Evolutionary conservation across 2,329 filamentous ascomycete genomes (phyloP).

Genomic region (Hymenoscyphus linearis): DNA sequence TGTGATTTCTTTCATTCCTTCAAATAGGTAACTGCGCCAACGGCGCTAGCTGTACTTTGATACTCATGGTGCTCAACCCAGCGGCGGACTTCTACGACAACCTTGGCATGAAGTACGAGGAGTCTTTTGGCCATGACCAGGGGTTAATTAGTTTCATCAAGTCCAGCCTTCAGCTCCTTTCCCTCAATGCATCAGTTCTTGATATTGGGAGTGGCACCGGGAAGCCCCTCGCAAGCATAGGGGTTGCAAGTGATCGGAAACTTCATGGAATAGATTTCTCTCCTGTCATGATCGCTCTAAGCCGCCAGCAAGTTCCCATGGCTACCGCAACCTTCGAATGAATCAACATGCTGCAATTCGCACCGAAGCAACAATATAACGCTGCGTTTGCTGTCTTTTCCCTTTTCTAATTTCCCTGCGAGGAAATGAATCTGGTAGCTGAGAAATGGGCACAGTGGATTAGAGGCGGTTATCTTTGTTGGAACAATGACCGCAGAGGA

Average conservation of each 20-base stretch:
- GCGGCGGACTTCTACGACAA: not conserved
- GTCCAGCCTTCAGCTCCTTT: not conserved
- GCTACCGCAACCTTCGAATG: too few species aligned
- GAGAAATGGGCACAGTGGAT: too few species aligned
- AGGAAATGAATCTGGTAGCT: too few species aligned
- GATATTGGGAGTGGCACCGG: conserved; percentile 34
- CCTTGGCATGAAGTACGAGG: not conserved
- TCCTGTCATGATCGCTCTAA: conserved; percentile 26
- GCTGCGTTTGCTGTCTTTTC: too few species aligned
- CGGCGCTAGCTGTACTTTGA: too few species aligned
- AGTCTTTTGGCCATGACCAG: not conserved
- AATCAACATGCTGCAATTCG: too few species aligned
- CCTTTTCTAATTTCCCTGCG: too few species aligned
- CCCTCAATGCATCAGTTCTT: conserved; percentile 12
- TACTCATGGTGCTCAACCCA: not conserved
- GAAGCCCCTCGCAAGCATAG: conserved; percentile 27
- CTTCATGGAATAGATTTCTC: conserved; percentile 30
- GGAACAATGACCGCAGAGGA: too few species aligned
- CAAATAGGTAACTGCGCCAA: too few species aligned
- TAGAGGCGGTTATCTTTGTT: too few species aligned
- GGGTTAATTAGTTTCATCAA: not conserved
- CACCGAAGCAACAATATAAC: too few species aligned
- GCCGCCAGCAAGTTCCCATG: conserved; percentile 12
- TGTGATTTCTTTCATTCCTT: too few species aligned
- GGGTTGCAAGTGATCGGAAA: conserved; percentile 21